Evolutionary conservation across 2,329 filamentous ascomycete species (phyloP), one percentile per base, ranked within the genome.

Genomic region (Penicillium expansum): DNA sequence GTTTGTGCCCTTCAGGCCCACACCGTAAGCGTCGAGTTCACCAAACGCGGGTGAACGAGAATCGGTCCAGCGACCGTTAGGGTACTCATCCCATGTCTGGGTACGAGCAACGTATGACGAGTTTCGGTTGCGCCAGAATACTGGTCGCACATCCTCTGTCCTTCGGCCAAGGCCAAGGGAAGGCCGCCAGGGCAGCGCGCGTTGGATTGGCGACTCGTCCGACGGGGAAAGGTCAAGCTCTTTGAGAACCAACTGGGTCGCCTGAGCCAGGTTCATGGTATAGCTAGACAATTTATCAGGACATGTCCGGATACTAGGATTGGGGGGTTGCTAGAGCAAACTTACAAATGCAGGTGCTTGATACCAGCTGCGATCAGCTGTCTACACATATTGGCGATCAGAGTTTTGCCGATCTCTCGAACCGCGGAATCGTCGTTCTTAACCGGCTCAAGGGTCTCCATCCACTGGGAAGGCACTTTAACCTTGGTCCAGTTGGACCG

Each of bases 61-160:
- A 75, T 99, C 94, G 76, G 94, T 95, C 94, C 94, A 99, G 75
- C 94, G 89, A 45, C 94, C 94, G 80, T 99, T 99, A 55, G 94
- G 94, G 68, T 97, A 99, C 74, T 99, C 94, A 69, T 99, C 94
- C 94, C 94, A 99, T 66, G 97, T 93, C 72, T 97, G 92, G 0
- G 94, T 99, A 54, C 94, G 91, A 55, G 91, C 87, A 54, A 99
- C 87, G 69, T 99, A 99, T 4, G 92, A 96, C 71, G 94, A 92
- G 77, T 96, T 94, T 57, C 94, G 86, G 77, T 97, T 97, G 67
- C 93, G 88, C 94, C 94, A 99, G 83, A 99, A 99, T 65, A 99
- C 96, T 33, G 94, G 94, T 52, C 94, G 90, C 42, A 99, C 94
- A 70, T 97, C 96, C 77, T 99, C 94, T 47, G 91, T 90, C 68